Evolutionary conservation across 2,329 filamentous ascomycete species (phyloP), one percentile per base, ranked within the genome.

Genomic region (Penicillium sp.): DNA sequence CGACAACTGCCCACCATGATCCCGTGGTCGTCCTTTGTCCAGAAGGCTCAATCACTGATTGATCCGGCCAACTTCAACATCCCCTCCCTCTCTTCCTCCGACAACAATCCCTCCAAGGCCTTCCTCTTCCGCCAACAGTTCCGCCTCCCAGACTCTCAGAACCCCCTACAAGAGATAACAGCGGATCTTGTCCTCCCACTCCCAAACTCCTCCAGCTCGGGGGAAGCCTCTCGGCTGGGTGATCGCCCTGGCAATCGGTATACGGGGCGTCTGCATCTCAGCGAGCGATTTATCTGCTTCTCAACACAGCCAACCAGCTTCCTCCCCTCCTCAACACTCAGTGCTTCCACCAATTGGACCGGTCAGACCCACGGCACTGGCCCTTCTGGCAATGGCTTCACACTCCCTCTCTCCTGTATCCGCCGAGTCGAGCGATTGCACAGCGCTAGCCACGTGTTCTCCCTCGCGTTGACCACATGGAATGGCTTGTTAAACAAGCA

Each of bases 71-170:
- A 88, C 64, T 83, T 86, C 60, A 81, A 84, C 64, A 81, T 87
- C 56, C 74, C 86, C 50, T 80, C 82, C 53, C 77, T 87, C 44
- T 81, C 83, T 54, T 79, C 82, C 59, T 80, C 84, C 43, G 87
- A 93, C 68, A 80, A 79, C 49, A 85, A 87, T 63, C 89, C 90
- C 34, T 91, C 90, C 61, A 97, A 96, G 72, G 83, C 89, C 40
- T 84, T 86, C 36, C 80, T 97, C 43, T 98, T 97, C 73, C 89
- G 93, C 71, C 84, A 86, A 66, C 93, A 98, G 70, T 98, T 98
- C 73, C 87, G 93, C 53, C 84, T 98, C 21, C 93, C 93, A 31
- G 82, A 88, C 60, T 85, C 87, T 26, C 91, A 98, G 70, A 90
- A 86, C 48, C 93, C 93, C 40, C 78, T 97, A 42, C 89, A 94